Percentiles rank a stretch among this genome's conserved stretches.
Evolutionary conservation across 495 filamentous ascomycete genomes (phyloP).

Genomic region (Corynascus novoguineensis): DNA sequence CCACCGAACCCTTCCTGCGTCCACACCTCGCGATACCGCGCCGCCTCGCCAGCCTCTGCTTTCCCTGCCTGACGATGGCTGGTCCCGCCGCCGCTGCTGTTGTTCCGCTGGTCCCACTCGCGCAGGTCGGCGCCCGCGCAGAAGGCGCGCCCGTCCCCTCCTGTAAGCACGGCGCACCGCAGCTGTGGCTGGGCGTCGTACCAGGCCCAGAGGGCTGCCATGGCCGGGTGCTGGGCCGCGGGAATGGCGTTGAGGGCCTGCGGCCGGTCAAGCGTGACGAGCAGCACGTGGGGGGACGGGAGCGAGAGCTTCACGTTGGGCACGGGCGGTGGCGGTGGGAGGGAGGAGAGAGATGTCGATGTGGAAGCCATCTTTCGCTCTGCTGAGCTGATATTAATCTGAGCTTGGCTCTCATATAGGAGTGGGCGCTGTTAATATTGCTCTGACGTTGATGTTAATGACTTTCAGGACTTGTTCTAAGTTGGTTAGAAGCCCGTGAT

Average conservation of each 20-base stretch:
- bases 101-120: slow-evolving; percentile 47
- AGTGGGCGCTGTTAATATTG: neutral
- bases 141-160: slow-evolving; percentile 48
- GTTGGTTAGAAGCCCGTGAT: no score
- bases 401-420: neutral
- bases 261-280: slow-evolving; percentile 59
- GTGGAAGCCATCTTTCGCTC: neutral
- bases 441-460: no score
- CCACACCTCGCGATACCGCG: slow-evolving; percentile 6
- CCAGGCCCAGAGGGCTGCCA: slow-evolving; percentile 52
- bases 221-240: slow-evolving; percentile 43
- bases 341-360: neutral
- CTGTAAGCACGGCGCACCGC: slow-evolving; percentile 51
- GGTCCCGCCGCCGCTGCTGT: no score
- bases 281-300: slow-evolving; percentile 51
- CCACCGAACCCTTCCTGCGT: slow-evolving; percentile 42
- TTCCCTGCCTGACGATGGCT: slow-evolving; percentile 35
- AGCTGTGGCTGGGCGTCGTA: slow-evolving; percentile 53
- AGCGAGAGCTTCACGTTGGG: slow-evolving; percentile 47
- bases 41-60: slow-evolving; percentile 1
- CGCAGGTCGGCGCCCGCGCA: slow-evolving; percentile 56
- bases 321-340: slow-evolving; percentile 13
- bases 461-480: no score
- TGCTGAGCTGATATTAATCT: neutral
- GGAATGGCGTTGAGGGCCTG: slow-evolving; percentile 54